Conservation (phyloP, 495 filamentous ascomycete species). For the Penicillium daleae region DNA sequence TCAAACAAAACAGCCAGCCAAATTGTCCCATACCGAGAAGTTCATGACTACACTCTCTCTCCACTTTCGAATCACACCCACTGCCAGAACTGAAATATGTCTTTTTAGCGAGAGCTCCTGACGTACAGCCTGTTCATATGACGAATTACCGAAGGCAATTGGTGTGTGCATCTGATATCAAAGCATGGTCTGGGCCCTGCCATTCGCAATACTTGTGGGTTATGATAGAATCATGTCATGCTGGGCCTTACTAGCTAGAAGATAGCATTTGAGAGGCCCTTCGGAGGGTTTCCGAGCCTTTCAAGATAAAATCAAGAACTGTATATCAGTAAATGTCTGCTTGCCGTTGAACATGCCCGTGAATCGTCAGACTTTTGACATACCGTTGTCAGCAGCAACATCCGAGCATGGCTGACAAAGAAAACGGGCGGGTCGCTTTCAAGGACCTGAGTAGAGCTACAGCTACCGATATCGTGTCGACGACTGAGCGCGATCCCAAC, state of each 20-base stretch:
- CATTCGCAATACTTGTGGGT: slow-evolving; percentile 9
- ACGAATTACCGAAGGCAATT: neutral
- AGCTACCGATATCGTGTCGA: slow-evolving; percentile 21
- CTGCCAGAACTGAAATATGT: neutral
- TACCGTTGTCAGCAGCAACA: neutral
- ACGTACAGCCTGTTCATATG: neutral
- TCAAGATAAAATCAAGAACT: neutral
- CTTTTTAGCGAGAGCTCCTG: neutral
- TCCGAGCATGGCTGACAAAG: slow-evolving; percentile 11
- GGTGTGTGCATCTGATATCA: neutral
- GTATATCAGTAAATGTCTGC: neutral
- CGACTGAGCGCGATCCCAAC: slow-evolving; percentile 29
- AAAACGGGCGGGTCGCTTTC: neutral
- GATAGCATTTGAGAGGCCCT: neutral
- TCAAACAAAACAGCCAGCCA: neutral
- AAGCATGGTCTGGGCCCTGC: neutral
- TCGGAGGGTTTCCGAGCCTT: slow-evolving; percentile 10
- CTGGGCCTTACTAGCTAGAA: neutral
- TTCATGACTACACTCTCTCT: neutral
- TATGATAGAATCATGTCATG: slow-evolving; percentile 9
- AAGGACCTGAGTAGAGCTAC: slow-evolving; percentile 9
- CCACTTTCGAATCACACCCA: neutral
- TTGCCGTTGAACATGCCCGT: neutral
- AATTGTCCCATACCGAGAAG: neutral
- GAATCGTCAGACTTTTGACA: neutral